A percentile compares a stretch with the other conserved stretches of the same genome.
These are phyloP conservation scores for Trichoderma simmonsii DNA, from an alignment of 2,329 filamentous ascomycete species.

Conservation along the genomic window DNA sequence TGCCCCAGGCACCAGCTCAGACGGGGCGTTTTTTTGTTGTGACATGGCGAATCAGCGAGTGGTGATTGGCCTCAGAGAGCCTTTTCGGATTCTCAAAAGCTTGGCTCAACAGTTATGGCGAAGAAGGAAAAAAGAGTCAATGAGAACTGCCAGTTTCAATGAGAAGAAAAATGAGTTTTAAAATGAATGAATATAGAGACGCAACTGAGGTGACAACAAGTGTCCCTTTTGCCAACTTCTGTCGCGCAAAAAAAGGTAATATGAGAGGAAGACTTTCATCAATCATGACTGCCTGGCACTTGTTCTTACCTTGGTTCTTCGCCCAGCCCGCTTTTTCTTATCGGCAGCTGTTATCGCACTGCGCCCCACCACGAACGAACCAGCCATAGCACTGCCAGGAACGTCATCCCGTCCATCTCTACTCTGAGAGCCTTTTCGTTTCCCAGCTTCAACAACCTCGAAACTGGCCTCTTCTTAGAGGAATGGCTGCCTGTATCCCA, in stretches of 20 bases:
- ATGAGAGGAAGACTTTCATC: neutral
- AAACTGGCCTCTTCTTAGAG: constrained; percentile 11
- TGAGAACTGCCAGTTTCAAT: neutral
- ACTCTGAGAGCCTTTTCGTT: neutral
- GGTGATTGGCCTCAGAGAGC: neutral
- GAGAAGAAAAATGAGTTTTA: neutral
- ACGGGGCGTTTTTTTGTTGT: constrained; percentile 19
- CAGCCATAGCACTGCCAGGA: neutral
- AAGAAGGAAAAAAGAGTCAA: neutral
- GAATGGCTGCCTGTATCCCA: constrained; percentile 19
- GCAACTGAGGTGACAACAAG: neutral
- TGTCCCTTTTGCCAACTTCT: neutral
- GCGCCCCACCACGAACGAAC: neutral
- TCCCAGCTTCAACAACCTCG: neutral
- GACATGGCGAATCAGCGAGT: constrained; percentile 24
- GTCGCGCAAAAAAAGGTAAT: neutral
- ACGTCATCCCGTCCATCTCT: neutral
- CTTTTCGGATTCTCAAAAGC: neutral
- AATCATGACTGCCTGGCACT: constrained; percentile 20
- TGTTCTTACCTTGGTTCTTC: neutral
- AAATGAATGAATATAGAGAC: neutral
- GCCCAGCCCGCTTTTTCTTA: constrained; percentile 4
- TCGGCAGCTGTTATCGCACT: neutral
- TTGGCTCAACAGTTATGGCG: neutral
- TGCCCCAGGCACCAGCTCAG: constrained; percentile 23